A percentile compares a stretch with the other conserved stretches of the same genome.
These are phyloP conservation scores for Quercus tomentella DNA, from an alignment of 331 rosid genomes.

Conservation along the genomic window DNA sequence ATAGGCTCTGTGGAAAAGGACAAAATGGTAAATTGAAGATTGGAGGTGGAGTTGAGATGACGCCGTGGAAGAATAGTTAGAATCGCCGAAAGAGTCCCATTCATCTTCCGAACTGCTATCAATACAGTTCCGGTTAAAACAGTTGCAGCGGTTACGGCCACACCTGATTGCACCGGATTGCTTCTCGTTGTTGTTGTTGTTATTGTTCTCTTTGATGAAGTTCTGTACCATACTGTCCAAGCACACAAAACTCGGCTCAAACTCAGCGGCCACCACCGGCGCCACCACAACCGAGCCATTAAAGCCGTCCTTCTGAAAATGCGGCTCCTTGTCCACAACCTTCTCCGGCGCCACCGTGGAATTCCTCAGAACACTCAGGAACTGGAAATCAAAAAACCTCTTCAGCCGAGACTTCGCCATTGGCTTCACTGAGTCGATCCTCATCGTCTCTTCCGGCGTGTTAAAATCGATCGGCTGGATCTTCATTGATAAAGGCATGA, in stretches of 20 bases:
- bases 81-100: conserved; percentile 27
- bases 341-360: conserved; percentile 37
- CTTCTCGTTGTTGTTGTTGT: conserved; percentile 38
- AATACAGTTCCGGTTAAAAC: conserved; percentile 55
- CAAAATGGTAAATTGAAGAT: too few species aligned
- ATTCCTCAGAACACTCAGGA: conserved; percentile 49
- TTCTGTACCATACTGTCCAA: conserved; percentile 78
- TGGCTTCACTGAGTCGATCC: conserved; percentile 50
- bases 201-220: conserved; percentile 62
- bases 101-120: conserved; percentile 64
- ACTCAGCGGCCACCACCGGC: conserved; percentile 15
- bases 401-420: conserved; percentile 65
- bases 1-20: too few species aligned
- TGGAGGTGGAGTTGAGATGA: too few species aligned
- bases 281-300: conserved; percentile 1
- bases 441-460: conserved; percentile 28
- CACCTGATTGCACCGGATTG: conserved; percentile 29
- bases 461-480: conserved; percentile 74
- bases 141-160: conserved; percentile 64
- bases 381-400: conserved; percentile 73
- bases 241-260: conserved; percentile 75
- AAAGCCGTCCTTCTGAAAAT: conserved; percentile 29
- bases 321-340: conserved; percentile 31
- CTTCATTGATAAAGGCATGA: conserved; percentile 67
- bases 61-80: conserved; percentile 24